phyloP scores from a whole-genome alignment of 805 yeast genomes.

The Saccharomycopsis capsularis region DNA sequence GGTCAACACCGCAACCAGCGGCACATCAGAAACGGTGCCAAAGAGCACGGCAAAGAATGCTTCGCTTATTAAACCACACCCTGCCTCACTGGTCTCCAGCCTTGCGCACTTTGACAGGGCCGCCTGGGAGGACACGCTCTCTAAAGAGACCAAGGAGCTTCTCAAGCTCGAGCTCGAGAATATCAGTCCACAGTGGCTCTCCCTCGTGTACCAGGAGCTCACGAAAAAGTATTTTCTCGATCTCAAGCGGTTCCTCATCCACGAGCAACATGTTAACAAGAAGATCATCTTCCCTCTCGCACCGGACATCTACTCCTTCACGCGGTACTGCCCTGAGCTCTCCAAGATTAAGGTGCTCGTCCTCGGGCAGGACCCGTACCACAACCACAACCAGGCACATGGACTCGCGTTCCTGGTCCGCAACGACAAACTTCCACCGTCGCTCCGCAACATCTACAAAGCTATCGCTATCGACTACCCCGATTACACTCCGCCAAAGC shows the following conservation, averaged over 20 bases:
- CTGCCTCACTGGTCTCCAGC: too few species aligned
- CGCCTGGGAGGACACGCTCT: background rate
- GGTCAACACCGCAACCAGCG: background rate
- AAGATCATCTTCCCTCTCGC: constrained; percentile 72
- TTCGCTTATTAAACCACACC: background rate
- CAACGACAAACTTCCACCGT: constrained; percentile 75
- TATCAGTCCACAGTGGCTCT: constrained; percentile 75
- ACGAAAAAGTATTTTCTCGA: constrained; percentile 78
- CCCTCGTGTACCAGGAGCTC: constrained; percentile 57
- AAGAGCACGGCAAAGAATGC: background rate
- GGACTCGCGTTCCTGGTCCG: constrained; percentile 88
- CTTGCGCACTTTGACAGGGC: background rate
- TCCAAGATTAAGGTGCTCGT: constrained; percentile 67
- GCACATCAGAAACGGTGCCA: background rate
- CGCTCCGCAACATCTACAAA: constrained; percentile 80
- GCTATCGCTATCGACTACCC: constrained; percentile 63
- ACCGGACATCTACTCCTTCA: constrained; percentile 83
- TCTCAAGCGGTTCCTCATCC: constrained; percentile 44
- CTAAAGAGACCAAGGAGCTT: constrained; percentile 28
- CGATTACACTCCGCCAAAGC: constrained; percentile 53
- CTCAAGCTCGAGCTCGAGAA: constrained; percentile 62
- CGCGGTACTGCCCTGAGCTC: constrained; percentile 70
- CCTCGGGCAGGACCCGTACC: constrained; percentile 96
- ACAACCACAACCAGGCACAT: constrained; percentile 88
- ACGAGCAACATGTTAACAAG: constrained; percentile 36